Evolutionary conservation across 805 yeast genomes (phyloP), one percentile per base, ranked within the genome.

Genomic region (Saccharomycopsis malanga): DNA sequence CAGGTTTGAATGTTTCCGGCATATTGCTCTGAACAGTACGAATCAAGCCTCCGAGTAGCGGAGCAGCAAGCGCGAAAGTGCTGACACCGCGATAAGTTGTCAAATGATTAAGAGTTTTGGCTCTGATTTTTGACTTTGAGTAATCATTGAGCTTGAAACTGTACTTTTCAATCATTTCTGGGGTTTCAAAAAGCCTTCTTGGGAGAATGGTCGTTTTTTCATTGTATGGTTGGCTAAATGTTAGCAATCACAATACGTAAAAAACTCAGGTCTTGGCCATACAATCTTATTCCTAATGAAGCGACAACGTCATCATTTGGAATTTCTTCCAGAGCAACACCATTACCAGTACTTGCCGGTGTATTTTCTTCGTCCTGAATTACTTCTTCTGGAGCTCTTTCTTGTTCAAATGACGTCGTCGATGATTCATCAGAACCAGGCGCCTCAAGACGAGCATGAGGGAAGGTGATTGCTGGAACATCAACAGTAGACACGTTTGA

Each of bases 81-180:
- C 34, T 27, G 7, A 21, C 22, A 1, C 34, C 44, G 4, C 38
- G 27, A 22, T 49, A 45, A 14, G 53, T 49, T 7, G 45, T 37
- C 23, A 49, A 29, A 29, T 45, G 53, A 27, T 49, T 49, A 1
- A 49, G 23, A 27, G 35, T 23, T 27, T 25, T 40, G 14, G 49
- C 40, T 29, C 39, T 17, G 27, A 44, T 42, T 12, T 18, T 36
- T 21, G 49, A 34, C 3, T 46, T 42, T 18, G 39, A 20, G 25
- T 49, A 45, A 20, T 49, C 53, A 17, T 24, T 41, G 12, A 49
- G 32, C 18, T 40, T 39, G n/a, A 25, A 22, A 4, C 25, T n/a
- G 21, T 39, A 34, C 15, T 22, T 34, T 23, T 22, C 45, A 3
- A 48, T 25, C 3, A 34, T 35, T 18, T 30, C 25, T 9, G 48